A percentile compares a stretch with the other conserved stretches of the same genome.
Conservation (phyloP, 495 filamentous ascomycete species). For the Penicillium egyptiacum region DNA sequence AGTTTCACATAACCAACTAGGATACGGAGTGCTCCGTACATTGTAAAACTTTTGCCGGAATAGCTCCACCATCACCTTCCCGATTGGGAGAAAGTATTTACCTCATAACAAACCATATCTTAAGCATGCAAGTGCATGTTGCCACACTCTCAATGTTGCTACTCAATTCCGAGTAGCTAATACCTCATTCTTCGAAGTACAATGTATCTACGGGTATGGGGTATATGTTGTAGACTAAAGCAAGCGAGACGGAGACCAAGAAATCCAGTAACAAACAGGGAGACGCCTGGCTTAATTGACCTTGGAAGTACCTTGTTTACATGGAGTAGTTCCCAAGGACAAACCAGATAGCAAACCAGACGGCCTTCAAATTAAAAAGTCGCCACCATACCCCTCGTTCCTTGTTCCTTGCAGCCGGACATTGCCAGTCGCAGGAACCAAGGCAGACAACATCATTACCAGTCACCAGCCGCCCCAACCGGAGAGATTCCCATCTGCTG, state of each 20-base stretch:
- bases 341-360: background rate
- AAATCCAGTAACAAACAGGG: background rate
- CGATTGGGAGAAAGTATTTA: background rate
- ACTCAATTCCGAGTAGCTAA: background rate
- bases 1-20: background rate
- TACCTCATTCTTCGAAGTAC: background rate
- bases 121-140: background rate
- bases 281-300: background rate
- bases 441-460: conserved; percentile 18
- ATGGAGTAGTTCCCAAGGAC: background rate
- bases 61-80: background rate
- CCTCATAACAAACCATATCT: background rate
- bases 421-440: conserved; percentile 22
- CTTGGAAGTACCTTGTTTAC: background rate
- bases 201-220: background rate
- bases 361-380: conserved; percentile 4
- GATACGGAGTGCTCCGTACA: background rate
- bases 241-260: background rate
- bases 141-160: background rate
- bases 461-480: conserved; percentile 16
- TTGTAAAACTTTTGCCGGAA: background rate
- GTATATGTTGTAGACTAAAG: background rate
- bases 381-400: conserved; percentile 16
- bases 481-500: conserved; percentile 19
- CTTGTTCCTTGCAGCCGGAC: conserved; percentile 30